Conservation (phyloP, 257 asterid species). For the Leonotis leonurus region DNA sequence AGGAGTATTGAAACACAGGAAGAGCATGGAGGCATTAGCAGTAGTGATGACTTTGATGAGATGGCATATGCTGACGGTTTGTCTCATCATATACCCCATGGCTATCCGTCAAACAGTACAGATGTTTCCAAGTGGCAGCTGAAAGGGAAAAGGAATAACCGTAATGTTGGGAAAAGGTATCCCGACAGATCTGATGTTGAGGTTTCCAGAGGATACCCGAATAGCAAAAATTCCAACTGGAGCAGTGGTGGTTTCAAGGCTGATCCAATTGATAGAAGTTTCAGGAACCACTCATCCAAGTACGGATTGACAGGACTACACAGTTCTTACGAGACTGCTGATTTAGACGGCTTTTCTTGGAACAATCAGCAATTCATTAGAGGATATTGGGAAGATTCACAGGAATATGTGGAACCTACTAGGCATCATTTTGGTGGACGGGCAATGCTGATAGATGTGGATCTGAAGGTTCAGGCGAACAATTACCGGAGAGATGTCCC, state of each 20-base stretch:
- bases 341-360: constrained; percentile 43
- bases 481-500: constrained; percentile 72
- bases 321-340: constrained; percentile 24
- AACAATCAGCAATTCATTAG: constrained; percentile 33
- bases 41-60: constrained; percentile 73
- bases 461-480: constrained; percentile 70
- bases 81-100: constrained; percentile 38
- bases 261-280: constrained; percentile 25
- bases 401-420: constrained; percentile 39
- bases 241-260: constrained; percentile 30
- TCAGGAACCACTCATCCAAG: constrained; percentile 31
- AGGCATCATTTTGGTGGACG: constrained; percentile 43
- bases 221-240: constrained; percentile 36
- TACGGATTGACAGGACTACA: constrained; percentile 38
- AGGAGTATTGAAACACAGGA: constrained; percentile 47
- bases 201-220: constrained; percentile 31
- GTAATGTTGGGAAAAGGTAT: constrained; percentile 47
- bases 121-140: constrained; percentile 76
- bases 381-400: constrained; percentile 58
- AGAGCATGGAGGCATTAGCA: constrained; percentile 69
- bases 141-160: constrained; percentile 76
- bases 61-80: constrained; percentile 39
- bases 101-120: constrained; percentile 27
- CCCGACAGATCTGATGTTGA: constrained; percentile 43
- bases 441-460: constrained; percentile 64